Percentiles rank a stretch among this genome's conserved stretches.
phyloP scores from a whole-genome alignment of 1,284 basidiomycete genomes.

The Boletus sp. region DNA sequence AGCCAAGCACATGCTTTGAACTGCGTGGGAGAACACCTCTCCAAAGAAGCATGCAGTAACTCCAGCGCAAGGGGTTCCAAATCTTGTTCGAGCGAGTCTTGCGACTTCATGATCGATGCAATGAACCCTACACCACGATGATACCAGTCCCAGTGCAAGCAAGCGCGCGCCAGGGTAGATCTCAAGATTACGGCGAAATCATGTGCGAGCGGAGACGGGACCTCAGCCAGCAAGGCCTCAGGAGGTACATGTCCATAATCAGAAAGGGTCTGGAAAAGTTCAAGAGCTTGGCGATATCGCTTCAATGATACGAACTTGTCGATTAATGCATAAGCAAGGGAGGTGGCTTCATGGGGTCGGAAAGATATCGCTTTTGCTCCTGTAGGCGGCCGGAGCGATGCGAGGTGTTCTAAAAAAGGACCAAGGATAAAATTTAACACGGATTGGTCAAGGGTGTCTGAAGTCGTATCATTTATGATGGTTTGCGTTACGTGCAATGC shows the following conservation, averaged over 20 bases:
- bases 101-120: slow-evolving; percentile 31
- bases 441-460: slow-evolving; percentile 17
- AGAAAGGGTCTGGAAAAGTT: slow-evolving; percentile 44
- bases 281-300: slow-evolving; percentile 34
- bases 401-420: slow-evolving; percentile 23
- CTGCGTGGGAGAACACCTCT: slow-evolving; percentile 28
- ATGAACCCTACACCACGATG: slow-evolving; percentile 39
- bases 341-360: slow-evolving; percentile 24
- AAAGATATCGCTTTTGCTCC: slow-evolving; percentile 23
- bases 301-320: slow-evolving; percentile 35
- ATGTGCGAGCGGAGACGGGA: slow-evolving; percentile 31
- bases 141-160: slow-evolving; percentile 49
- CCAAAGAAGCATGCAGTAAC: slow-evolving; percentile 39
- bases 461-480: slow-evolving; percentile 18
- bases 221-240: slow-evolving; percentile 36
- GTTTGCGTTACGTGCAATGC: slow-evolving; percentile 19
- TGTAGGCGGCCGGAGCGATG: slow-evolving; percentile 15
- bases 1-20: slow-evolving; percentile 33
- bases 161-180: slow-evolving; percentile 44
- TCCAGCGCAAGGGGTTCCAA: slow-evolving; percentile 30
- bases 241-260: slow-evolving; percentile 33
- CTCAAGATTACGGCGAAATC: slow-evolving; percentile 44
- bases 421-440: slow-evolving; percentile 18
- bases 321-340: slow-evolving; percentile 26
- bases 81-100: slow-evolving; percentile 29